These are phyloP conservation scores for Bertia moriformis DNA, from an alignment of 2,329 filamentous ascomycete genomes.

Conservation along the genomic window DNA sequence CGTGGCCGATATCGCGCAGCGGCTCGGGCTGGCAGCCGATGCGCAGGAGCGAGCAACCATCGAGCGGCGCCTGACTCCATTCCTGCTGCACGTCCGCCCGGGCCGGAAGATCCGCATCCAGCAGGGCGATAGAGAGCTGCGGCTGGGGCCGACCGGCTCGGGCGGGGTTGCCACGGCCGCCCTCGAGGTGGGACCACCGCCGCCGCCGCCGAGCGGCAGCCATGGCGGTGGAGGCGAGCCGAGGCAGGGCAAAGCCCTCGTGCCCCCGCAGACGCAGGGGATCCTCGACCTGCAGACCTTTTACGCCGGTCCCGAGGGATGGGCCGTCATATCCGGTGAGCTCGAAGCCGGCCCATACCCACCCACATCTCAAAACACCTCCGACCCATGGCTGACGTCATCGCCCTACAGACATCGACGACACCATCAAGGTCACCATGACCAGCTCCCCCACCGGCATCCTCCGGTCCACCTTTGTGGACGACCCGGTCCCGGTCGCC, in stretches of 20 bases:
- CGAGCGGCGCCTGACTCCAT: constrained; percentile 57
- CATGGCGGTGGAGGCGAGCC: constrained; percentile 28
- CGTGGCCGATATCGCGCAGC: constrained; percentile 56
- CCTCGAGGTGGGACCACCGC: constrained; percentile 20
- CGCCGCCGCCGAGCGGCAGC: too few relatives aligned
- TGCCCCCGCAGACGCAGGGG: constrained; percentile 29
- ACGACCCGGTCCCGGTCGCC: constrained; percentile 52
- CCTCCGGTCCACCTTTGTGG: constrained; percentile 69
- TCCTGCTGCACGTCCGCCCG: constrained; percentile 62
- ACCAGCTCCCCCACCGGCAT: constrained; percentile 71
- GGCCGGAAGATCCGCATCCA: constrained; percentile 53
- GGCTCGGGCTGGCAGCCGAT: constrained; percentile 49
- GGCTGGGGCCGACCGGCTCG: constrained; percentile 54
- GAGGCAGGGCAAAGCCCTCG: constrained; percentile 12
- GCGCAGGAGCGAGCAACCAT: constrained; percentile 44
- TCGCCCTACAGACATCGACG: constrained; percentile 85
- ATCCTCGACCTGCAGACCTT: constrained; percentile 52
- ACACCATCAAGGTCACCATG: constrained; percentile 84
- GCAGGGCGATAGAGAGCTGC: constrained; percentile 32
- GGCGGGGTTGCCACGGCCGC: constrained; percentile 41
- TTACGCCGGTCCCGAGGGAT: constrained; percentile 64
- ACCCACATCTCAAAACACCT: neutral
- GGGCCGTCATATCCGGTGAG: constrained; percentile 65
- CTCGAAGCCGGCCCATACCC: neutral
- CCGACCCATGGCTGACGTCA: neutral